These are phyloP conservation scores for Exophiala viscosa DNA, from an alignment of 2,329 filamentous ascomycete species.

Conservation along the genomic window DNA sequence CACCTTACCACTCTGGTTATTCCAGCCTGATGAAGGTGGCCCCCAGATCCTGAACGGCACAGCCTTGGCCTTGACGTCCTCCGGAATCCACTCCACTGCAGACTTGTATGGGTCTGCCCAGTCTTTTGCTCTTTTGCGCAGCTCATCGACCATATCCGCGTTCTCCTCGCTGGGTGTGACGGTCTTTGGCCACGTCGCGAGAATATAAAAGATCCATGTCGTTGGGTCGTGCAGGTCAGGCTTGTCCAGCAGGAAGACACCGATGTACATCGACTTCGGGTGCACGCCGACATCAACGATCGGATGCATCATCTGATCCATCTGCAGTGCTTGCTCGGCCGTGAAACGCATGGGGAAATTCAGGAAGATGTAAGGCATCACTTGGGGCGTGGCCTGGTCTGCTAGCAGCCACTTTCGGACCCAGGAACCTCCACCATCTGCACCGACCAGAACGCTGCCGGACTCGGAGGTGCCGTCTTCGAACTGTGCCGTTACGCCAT, in stretches of 20 bases:
- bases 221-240: conserved; percentile 22
- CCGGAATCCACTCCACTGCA: conserved; percentile 22
- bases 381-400: conserved; percentile 12
- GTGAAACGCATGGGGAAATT: conserved; percentile 22
- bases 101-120: conserved; percentile 24
- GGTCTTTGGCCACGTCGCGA: conserved; percentile 20
- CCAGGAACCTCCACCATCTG: conserved; percentile 25
- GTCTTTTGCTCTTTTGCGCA: conserved; percentile 22
- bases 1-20: conserved; percentile 34
- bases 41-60: conserved; percentile 28
- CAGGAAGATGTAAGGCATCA: conserved; percentile 19
- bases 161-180: conserved; percentile 4
- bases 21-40: conserved; percentile 28
- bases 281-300: conserved; percentile 26
- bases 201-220: conserved; percentile 26
- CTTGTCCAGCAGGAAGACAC: conserved; percentile 25
- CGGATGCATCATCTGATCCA: conserved; percentile 27
- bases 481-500: conserved; percentile 22
- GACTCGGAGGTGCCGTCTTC: conserved; percentile 24
- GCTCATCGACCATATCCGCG: conserved; percentile 25
- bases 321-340: conserved; percentile 22
- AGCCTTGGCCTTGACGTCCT: conserved; percentile 21
- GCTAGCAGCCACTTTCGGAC: conserved; percentile 22
- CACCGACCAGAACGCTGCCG: conserved; percentile 25
- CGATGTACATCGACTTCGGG: conserved; percentile 25